Evolutionary conservation across 2,329 filamentous ascomycete species (phyloP), one percentile per base, ranked within the genome.

Genomic region (Trichoderma oligosporum): DNA sequence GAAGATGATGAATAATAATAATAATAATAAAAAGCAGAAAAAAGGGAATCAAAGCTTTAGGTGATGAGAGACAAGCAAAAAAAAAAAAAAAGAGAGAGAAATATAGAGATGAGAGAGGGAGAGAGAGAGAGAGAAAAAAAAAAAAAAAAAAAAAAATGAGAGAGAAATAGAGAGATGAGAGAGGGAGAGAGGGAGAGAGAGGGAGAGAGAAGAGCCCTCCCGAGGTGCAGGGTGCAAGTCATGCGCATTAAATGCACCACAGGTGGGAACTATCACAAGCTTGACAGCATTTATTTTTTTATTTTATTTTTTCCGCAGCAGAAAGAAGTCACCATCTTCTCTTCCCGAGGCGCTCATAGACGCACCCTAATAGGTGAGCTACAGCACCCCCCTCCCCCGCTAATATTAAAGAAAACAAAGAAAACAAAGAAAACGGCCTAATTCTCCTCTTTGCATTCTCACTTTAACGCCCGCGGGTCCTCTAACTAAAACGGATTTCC

Each of bases 181-280:
- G 25, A 42, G 35, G 36, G 8, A 38, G 46, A 36, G n/a, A 4
- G 25, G 24, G 27, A 33, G 46, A 27, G 27, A n/a, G 20, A 46
- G n/a, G 14, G 18, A 22, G 14, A 44, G 39, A 42, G 16, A 24
- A 18, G 22, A 18, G 7, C 27, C 6, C 6, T 6, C 27, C 11
- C 6, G 27, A 38, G 36, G 36, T 38, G 36, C 27, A 18, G 39
- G 22, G 33, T 44, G 52, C 31, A 44, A 14, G 51, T 36, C 51
- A 20, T 54, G 51, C 36, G 49, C 27, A 44, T 55, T 38, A 46
- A 46, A 44, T 46, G 52, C 52, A 46, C 29, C 31, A 36, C 29
- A 11, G 22, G 42, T 56, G 51, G 47, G 47, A 51, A 48, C 53
- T 56, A 48, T 56, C 53, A 56, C 53, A 56, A 48, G 53, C 51